Base-by-base conservation (phyloP, 2,329 filamentous ascomycete genomes). In the Aspergillus versicolor region DNA sequence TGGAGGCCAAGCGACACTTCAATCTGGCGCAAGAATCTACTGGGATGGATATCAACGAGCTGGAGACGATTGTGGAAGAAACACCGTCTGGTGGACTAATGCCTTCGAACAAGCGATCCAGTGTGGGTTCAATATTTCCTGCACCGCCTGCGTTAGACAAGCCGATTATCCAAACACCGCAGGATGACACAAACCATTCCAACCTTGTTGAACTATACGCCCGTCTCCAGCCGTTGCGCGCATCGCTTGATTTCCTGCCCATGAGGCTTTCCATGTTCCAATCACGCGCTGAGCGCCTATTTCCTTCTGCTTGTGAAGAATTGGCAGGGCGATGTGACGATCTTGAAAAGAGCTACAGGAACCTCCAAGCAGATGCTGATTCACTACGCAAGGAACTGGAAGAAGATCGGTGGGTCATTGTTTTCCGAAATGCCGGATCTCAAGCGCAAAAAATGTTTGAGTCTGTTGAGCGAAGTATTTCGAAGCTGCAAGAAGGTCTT, bases 401-500 rank as follows among this genome's bases (percentile, higher is more conserved):
- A 27, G 94, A 99, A 72, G 94, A 99, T 70, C 88, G 92, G 56
- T 99, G 94, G 94, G 88, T 99, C 43, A 83, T 95, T 52, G 92
- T 97, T 37, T 99, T 99, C 78, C 86, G 93, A 56, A 93, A 94
- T 63, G 94, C 94, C 15, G 92, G 92, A 13, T 84, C 89, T 56
- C 92, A 97, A 74, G 93, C 94, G 4, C 86, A 94, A 65, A 96
- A 96, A 78, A 96, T 99, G 92, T 93, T 91, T 70, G 91, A 96
- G 65, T 97, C 92, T 3, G 91, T 97, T 21, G 90, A 95, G 70
- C 84, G 93, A 62, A 96, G 92, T 70, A 85, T 95, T 57, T 76
- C 81, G 46, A 96, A 96, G 75, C 81, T 99, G 37, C 87, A 84
- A 61, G 91, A 96, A 69, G 87, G 86, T 4, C 80, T 96, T 15